A percentile compares a stretch with the other conserved stretches of the same genome.
These are phyloP conservation scores for Orychophragmus violaceus DNA, from an alignment of 345 rosid species.

Conservation along the genomic window DNA sequence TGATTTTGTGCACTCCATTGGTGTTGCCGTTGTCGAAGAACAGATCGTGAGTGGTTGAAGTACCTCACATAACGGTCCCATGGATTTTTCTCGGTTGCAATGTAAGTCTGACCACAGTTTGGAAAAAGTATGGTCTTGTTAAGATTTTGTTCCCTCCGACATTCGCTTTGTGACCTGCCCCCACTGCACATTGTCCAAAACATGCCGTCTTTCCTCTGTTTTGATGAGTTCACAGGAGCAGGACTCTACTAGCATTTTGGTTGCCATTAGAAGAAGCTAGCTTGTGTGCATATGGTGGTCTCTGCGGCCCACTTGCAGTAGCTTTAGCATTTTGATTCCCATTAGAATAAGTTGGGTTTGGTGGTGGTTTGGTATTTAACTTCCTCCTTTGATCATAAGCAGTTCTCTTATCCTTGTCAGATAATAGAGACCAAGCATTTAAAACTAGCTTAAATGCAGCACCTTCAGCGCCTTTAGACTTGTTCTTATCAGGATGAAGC, in stretches of 20 bases:
- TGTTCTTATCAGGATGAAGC: conserved; percentile 84
- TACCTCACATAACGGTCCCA: no score
- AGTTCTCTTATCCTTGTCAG: conserved; percentile 52
- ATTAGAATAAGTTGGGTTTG: neutral
- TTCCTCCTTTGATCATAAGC: conserved; percentile 49
- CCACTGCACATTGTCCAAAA: conserved; percentile 67
- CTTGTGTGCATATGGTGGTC: no score
- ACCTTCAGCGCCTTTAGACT: conserved; percentile 58
- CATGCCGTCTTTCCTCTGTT: conserved; percentile 23
- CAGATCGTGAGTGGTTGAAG: no score
- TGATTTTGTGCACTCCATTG: neutral
- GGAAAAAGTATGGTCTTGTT: no score
- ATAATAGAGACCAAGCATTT: conserved; percentile 63
- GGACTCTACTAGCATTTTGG: no score
- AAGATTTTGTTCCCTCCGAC: no score
- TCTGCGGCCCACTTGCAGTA: neutral
- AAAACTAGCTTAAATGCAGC: conserved; percentile 69
- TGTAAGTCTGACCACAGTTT: no score
- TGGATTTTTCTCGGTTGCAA: no score
- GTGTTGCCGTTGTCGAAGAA: neutral
- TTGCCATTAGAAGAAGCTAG: no score
- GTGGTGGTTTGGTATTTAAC: neutral
- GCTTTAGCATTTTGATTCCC: neutral
- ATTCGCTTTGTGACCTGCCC: no score
- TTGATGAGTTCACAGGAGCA: conserved; percentile 1